Base-by-base conservation (phyloP, 495 filamentous ascomycete genomes). In the Talaromyces stipitatus region DNA sequence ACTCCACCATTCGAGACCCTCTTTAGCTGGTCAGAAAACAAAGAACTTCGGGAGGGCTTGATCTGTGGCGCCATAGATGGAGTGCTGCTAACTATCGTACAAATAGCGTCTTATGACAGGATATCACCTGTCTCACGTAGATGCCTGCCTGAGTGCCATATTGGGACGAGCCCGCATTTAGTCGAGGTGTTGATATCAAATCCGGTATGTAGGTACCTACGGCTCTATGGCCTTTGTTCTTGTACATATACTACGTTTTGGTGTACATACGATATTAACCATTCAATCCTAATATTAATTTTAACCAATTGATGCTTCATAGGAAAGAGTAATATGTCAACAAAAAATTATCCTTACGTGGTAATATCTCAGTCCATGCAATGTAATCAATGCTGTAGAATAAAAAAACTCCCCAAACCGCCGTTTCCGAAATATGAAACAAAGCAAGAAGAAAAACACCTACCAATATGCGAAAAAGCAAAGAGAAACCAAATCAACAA, bases 1-100 rank as follows among this genome's bases (percentile, higher is more conserved):
- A 50, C 78, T n/a, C 70, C 72, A n/a, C 62, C 65, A 1, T 74
- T 78, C 61, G 61, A 73, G 51, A 64, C 64, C 1, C 58, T 78
- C 8, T 60, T 75, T 9, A 62, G 56, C 48, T 61, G 72, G 23
- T 66, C 63, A 4, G 69, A 76, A 22, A 30, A 55, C 43, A 30
- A 51, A 4, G 71, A 69, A 16, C 60, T 72, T 32, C 66, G 67
- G 7, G 45, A 68, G 7, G 67, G 71, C 12, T 63, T 59, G 9
- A 55, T 77, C 12, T 60, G 67, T 26, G 74, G 63, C 7, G 58
- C 75, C 26, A 59, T 77, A 22, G 69, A 75, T 36, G 69, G 72
- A 11, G 58, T 67, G 0, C 60, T 79, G 4, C 64, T 78, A 14
- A 61, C 56, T 56, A 46, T 66, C 7, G 26, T 72, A 12, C 54